Conservation (phyloP, 1,139 yeast genomes). For the Saccharomyces hybrid region DNA sequence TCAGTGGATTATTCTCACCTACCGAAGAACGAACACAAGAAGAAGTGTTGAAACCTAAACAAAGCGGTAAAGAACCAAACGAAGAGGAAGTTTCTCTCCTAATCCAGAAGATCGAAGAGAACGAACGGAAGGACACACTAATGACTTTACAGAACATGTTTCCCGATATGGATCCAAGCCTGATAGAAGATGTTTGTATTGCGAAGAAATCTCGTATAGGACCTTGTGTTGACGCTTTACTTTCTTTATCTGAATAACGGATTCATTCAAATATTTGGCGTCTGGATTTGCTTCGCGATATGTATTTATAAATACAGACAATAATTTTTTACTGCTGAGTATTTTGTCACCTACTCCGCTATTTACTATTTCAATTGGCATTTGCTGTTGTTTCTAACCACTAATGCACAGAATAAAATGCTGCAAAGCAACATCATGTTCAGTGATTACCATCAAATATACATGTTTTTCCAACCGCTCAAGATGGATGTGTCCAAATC, state of each 20-base stretch:
- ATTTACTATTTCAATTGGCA: no score
- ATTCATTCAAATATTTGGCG: slow-evolving; percentile 9
- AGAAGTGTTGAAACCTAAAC: slow-evolving; percentile 2
- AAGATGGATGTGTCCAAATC: no score
- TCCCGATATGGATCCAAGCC: slow-evolving; percentile 61
- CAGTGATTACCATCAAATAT: no score
- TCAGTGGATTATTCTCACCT: slow-evolving; percentile 22
- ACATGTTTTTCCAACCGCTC: no score
- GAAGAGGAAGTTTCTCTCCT: slow-evolving; percentile 23
- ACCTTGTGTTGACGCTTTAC: slow-evolving; percentile 62
- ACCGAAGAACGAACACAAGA: slow-evolving; percentile 6
- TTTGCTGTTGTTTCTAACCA: no score
- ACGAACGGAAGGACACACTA: slow-evolving; percentile 39
- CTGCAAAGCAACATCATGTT: no score
- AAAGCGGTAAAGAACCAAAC: slow-evolving; percentile 19
- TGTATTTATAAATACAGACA: not conserved
- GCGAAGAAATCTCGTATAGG: slow-evolving; percentile 68
- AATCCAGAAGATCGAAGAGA: slow-evolving; percentile 23
- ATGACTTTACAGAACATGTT: slow-evolving; percentile 60
- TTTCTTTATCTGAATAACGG: slow-evolving; percentile 27
- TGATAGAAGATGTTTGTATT: slow-evolving; percentile 62
- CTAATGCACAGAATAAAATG: no score
- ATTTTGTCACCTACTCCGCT: no score
- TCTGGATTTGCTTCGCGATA: not conserved
- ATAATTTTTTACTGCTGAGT: not conserved